These are phyloP conservation scores for Phialocephala sp. DNA, from an alignment of 2,329 filamentous ascomycete species.

Conservation along the genomic window DNA sequence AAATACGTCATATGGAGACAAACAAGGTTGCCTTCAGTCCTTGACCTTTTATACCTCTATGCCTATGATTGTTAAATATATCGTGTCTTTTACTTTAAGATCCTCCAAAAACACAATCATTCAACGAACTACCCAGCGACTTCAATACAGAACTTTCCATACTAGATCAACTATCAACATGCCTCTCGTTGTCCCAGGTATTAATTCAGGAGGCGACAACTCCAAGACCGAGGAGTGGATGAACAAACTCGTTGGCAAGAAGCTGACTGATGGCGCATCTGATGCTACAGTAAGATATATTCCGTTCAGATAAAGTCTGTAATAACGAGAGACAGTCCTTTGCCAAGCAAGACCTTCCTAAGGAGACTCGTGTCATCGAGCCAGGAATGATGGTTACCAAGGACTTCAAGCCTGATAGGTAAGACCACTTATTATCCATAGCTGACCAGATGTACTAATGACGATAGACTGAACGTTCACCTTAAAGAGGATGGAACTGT, in stretches of 20 bases:
- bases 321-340: constrained; percentile 54
- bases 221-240: constrained; percentile 61
- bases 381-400: constrained; percentile 63
- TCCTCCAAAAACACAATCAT: constrained; percentile 1
- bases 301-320: not conserved
- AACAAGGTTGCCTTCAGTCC: constrained; percentile 13
- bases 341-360: constrained; percentile 63
- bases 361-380: constrained; percentile 60
- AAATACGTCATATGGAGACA: constrained; percentile 8
- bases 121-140: constrained; percentile 10
- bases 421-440: constrained; percentile 2
- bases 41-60: not conserved
- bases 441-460: constrained; percentile 10
- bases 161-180: constrained; percentile 49
- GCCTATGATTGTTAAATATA: not conserved
- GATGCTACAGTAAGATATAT: constrained; percentile 57
- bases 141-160: constrained; percentile 27
- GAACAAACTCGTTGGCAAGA: constrained; percentile 69
- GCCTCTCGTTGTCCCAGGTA: constrained; percentile 69
- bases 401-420: constrained; percentile 53
- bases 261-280: constrained; percentile 54
- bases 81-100: not conserved
- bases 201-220: constrained; percentile 49
- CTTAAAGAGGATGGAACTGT: constrained; percentile 65
- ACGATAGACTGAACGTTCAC: constrained; percentile 63